These are phyloP conservation scores for Kwoniella pini DNA, from an alignment of 768 basidiomycete genomes.

Conservation along the genomic window DNA sequence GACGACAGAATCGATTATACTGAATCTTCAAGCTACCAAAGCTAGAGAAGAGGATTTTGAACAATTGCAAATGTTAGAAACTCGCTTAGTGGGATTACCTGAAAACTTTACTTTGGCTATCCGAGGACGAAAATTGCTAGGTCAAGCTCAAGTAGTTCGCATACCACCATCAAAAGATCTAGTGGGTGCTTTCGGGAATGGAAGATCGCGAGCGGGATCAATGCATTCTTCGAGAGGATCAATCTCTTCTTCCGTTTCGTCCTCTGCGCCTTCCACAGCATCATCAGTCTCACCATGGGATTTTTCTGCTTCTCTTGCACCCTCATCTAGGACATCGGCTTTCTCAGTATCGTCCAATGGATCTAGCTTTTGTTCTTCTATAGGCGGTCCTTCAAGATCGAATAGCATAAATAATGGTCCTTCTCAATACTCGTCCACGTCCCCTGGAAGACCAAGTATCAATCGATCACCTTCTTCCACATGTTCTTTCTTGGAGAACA, in stretches of 20 bases:
- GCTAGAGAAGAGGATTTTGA: slow-evolving; percentile 81
- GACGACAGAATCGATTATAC: slow-evolving; percentile 69
- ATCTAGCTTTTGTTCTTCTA: background rate
- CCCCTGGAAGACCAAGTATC: slow-evolving; percentile 12
- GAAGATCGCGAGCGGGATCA: slow-evolving; percentile 19
- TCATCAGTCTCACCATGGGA: slow-evolving; percentile 35
- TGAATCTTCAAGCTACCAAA: slow-evolving; percentile 81
- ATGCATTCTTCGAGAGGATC: slow-evolving; percentile 28
- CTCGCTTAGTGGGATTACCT: slow-evolving; percentile 65
- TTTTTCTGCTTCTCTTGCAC: slow-evolving; percentile 18
- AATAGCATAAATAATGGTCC: slow-evolving; percentile 14
- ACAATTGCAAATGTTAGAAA: slow-evolving; percentile 65
- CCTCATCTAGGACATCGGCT: slow-evolving; percentile 26
- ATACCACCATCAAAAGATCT: slow-evolving; percentile 44
- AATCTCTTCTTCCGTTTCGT: slow-evolving; percentile 35
- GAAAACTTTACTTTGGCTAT: slow-evolving; percentile 62
- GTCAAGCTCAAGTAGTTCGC: slow-evolving; percentile 64
- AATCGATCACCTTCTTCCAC: slow-evolving; percentile 16
- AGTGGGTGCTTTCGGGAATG: background rate
- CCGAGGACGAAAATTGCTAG: slow-evolving; percentile 73
- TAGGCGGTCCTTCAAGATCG: slow-evolving; percentile 18
- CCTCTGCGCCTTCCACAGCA: slow-evolving; percentile 18
- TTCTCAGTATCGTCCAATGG: slow-evolving; percentile 31
- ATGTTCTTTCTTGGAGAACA: slow-evolving; percentile 8
- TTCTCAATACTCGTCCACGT: background rate